These are phyloP conservation scores for Hymenoscyphus fructigenus DNA, from an alignment of 2,329 filamentous ascomycete genomes.

Conservation along the genomic window DNA sequence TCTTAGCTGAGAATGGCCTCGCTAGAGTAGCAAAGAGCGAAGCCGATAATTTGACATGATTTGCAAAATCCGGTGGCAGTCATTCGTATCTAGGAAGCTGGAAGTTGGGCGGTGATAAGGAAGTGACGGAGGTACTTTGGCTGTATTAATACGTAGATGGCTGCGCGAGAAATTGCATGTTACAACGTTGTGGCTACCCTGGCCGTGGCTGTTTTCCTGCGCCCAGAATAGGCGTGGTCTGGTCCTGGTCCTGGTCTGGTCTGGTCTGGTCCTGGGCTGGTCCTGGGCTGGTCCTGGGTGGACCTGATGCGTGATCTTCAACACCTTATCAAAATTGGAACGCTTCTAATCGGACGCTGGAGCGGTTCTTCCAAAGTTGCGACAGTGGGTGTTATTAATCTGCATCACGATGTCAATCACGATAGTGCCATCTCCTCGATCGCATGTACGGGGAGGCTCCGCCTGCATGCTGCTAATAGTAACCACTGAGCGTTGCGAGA, in stretches of 20 bases:
- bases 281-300: too few relatives aligned
- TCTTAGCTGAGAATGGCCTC: too few relatives aligned
- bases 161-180: background rate
- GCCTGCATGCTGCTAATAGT: background rate
- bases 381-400: background rate
- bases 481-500: background rate
- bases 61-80: background rate
- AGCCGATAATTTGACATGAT: too few relatives aligned
- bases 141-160: background rate
- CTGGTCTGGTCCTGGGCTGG: background rate
- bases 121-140: background rate
- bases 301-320: background rate
- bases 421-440: background rate
- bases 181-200: background rate
- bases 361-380: background rate
- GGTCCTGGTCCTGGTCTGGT: background rate
- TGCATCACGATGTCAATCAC: background rate
- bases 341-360: background rate
- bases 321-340: constrained; percentile 1
- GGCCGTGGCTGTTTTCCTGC: background rate
- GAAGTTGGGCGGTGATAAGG: too few relatives aligned
- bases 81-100: background rate
- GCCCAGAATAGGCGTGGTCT: background rate
- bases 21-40: too few relatives aligned
- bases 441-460: background rate